Conservation (phyloP, 2,329 filamentous ascomycete genomes). For the Beauveria caledonica region DNA sequence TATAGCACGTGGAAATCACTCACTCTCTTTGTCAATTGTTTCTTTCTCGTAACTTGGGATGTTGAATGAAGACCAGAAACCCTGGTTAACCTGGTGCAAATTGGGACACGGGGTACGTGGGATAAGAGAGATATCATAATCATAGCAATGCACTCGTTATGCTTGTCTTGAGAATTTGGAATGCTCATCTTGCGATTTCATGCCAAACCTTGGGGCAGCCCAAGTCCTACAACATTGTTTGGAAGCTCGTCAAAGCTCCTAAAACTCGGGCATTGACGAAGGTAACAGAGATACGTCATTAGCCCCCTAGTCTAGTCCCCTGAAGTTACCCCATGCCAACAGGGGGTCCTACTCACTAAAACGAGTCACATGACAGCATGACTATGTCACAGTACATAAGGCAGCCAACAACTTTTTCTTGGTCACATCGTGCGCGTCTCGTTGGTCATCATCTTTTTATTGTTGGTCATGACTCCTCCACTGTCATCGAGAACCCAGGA, state of each 20-base stretch:
- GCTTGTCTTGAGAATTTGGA: neutral
- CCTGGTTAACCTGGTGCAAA: neutral
- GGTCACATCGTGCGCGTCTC: neutral
- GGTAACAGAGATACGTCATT: too few relatives aligned
- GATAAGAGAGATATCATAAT: neutral
- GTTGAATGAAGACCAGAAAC: neutral
- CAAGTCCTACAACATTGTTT: too few relatives aligned
- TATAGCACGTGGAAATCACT: constrained; percentile 3
- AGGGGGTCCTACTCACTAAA: too few relatives aligned
- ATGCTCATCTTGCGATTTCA: too few relatives aligned
- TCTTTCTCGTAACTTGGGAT: neutral
- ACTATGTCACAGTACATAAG: neutral
- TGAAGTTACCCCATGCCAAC: too few relatives aligned
- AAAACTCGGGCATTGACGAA: too few relatives aligned
- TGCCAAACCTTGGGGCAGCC: too few relatives aligned
- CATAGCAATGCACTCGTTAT: constrained; percentile 9
- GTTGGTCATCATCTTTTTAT: neutral
- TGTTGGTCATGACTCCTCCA: neutral
- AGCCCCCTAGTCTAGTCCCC: too few relatives aligned
- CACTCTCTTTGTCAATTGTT: neutral
- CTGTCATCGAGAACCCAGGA: neutral
- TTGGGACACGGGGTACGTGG: neutral
- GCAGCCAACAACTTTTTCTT: neutral
- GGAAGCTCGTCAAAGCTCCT: too few relatives aligned
- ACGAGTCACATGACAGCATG: neutral